Percentiles rank a stretch among this genome's conserved stretches.
phyloP scores from a whole-genome alignment of 768 basidiomycete genomes.

The Clathrus columnatus region DNA sequence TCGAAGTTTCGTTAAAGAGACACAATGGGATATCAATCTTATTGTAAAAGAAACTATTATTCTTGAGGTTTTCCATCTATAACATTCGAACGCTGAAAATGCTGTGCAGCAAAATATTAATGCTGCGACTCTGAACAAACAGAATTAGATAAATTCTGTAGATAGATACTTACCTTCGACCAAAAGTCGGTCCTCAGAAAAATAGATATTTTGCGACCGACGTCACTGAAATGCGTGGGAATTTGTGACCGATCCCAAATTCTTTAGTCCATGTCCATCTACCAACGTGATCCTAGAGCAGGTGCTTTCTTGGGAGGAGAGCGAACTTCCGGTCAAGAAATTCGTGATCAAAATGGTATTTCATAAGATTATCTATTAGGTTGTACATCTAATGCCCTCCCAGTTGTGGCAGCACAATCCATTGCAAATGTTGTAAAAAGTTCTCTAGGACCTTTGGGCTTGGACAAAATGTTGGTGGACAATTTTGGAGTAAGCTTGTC shows the following conservation, averaged over 20 bases:
- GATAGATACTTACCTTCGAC: too few relatives aligned
- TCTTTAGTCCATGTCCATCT: slow-evolving; percentile 37
- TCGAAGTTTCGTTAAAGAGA: too few relatives aligned
- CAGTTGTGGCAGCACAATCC: slow-evolving; percentile 90
- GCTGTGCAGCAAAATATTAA: too few relatives aligned
- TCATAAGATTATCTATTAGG: not conserved
- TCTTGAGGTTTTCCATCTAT: too few relatives aligned
- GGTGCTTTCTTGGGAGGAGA: slow-evolving; percentile 93
- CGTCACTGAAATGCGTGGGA: too few relatives aligned
- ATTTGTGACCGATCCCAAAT: not conserved
- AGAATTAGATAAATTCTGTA: too few relatives aligned
- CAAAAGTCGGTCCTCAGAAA: too few relatives aligned
- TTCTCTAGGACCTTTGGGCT: slow-evolving; percentile 87
- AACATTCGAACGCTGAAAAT: too few relatives aligned
- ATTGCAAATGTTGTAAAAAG: slow-evolving; percentile 98
- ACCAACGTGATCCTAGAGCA: slow-evolving; percentile 85
- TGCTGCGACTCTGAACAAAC: too few relatives aligned
- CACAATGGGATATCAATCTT: too few relatives aligned
- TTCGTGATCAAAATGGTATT: slow-evolving; percentile 92
- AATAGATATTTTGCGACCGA: too few relatives aligned
- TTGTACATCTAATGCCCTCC: slow-evolving; percentile 1
- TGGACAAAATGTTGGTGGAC: slow-evolving; percentile 97
- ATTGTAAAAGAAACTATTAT: too few relatives aligned
- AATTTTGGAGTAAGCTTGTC: slow-evolving; percentile 75
- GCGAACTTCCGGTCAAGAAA: slow-evolving; percentile 89